Conservation (phyloP, 2,329 filamentous ascomycete genomes). For the Arthrobotrys megalospora region DNA sequence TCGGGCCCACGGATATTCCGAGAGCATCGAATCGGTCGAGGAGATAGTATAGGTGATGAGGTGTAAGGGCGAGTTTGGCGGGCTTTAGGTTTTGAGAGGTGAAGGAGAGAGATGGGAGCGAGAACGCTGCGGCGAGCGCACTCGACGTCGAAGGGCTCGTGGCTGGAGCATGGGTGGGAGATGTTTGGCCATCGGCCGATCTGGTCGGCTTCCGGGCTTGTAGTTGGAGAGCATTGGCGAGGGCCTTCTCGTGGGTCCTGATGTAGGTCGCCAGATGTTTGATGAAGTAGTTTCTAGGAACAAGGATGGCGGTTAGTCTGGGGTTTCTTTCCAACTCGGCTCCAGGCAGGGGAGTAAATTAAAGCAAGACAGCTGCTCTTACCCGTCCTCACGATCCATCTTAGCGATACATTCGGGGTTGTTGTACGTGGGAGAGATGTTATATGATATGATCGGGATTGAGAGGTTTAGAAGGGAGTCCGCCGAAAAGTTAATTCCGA, state of each 20-base stretch:
- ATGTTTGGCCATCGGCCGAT: conserved; percentile 52
- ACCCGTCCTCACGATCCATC: conserved; percentile 58
- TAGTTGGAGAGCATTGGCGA: conserved; percentile 94
- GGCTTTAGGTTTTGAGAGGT: conserved; percentile 88
- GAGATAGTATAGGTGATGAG: conserved; percentile 96
- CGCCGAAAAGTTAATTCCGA: conserved; percentile 61
- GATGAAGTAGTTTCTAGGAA: conserved; percentile 73
- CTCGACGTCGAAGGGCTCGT: conserved; percentile 76
- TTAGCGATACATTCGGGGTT: conserved; percentile 59
- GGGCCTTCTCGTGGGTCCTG: conserved; percentile 94
- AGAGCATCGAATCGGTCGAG: conserved; percentile 95
- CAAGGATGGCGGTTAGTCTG: conserved; percentile 41
- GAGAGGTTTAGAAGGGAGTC: conserved; percentile 3
- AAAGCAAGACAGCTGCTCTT: conserved; percentile 21
- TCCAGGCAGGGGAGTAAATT: not conserved
- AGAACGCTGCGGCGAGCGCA: conserved; percentile 84
- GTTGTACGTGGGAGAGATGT: conserved; percentile 9
- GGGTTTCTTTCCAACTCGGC: conserved; percentile 8
- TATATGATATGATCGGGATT: conserved; percentile 10
- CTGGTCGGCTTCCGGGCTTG: conserved; percentile 67
- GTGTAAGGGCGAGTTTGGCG: conserved; percentile 90
- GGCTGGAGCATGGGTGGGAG: conserved; percentile 69
- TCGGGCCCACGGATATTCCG: conserved; percentile 89
- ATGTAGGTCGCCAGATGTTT: conserved; percentile 97
- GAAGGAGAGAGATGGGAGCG: conserved; percentile 86